Evolutionary conservation across 2,329 filamentous ascomycete species (phyloP), one percentile per base, ranked within the genome.

Genomic region (Ascocoryne sarcoides): DNA sequence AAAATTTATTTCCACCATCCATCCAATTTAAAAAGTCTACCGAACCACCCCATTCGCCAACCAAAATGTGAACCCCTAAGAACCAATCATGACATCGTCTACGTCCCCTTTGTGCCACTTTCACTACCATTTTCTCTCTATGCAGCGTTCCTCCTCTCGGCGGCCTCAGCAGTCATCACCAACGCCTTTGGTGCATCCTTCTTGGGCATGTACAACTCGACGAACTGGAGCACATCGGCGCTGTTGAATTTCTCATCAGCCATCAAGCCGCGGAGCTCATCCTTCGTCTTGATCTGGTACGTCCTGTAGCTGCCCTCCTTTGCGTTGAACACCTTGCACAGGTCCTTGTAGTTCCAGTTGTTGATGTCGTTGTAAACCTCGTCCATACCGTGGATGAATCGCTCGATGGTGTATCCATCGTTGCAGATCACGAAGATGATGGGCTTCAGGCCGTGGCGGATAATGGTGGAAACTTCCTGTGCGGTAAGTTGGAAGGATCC

Each of bases 401-500:
- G 78, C 65, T 95, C 88, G 59, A 93, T 92, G 8, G 87, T 92
- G 65, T 84, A 94, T 9, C 88, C 88, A 30, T 89, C 77, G 60
- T 93, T 93, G 70, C 84, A 87, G 51, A 94, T 82, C 47, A 92
- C 71, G 60, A 94, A 90, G 47, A 94, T 79, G 55, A 88, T 90
- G 15, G 84, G 76, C 46, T 81, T 79, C 42, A 94, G 67, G 17
- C 74, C 70, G 45, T 84, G 79, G 20, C 80, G 74, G 48, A 94
- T 75, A 73, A 94, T 90, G 9, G 86, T 92, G 61, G 79, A 84
- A 48, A 94, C 59, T 62, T 92, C 87, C 60, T 94, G 87, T 0
- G 76, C 81, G 0, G 86, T 93, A 43, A 94, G 70, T 60, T 95
- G 86, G 62, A 93, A 80, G 42, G 80, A 86, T 19, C 88, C 88